Conservation (phyloP, 257 asterid species). For the Coffea canephora region DNA sequence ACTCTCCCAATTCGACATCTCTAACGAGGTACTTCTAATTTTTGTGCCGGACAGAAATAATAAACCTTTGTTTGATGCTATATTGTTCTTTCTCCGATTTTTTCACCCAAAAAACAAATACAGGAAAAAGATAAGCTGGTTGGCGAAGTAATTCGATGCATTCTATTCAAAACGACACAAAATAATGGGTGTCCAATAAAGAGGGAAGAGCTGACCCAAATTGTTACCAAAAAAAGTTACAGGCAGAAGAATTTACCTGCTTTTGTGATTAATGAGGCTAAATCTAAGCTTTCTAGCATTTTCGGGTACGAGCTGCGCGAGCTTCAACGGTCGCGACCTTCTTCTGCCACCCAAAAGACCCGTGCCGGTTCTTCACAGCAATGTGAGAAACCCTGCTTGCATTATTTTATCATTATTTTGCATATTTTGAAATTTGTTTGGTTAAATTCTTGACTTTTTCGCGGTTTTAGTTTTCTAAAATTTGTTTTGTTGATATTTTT, state of each 20-base stretch:
- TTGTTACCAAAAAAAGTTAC: conserved; percentile 66
- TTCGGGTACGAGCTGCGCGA: conserved; percentile 90
- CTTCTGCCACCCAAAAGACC: conserved; percentile 20
- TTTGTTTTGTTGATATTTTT: not conserved
- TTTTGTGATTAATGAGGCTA: conserved; percentile 74
- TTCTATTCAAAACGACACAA: conserved; percentile 72
- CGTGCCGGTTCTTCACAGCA: conserved; percentile 24
- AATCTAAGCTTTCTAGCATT: conserved; percentile 54
- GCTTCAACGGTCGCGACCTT: conserved; percentile 65
- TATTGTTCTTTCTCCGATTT: too few relatives aligned
- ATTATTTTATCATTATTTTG: too few relatives aligned
- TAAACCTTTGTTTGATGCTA: too few relatives aligned
- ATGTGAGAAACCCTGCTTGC: conserved; percentile 14
- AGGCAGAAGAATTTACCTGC: conserved; percentile 69
- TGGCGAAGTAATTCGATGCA: conserved; percentile 74
- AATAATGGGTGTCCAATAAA: conserved; percentile 79
- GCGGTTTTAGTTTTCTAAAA: too few relatives aligned
- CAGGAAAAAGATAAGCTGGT: conserved; percentile 91
- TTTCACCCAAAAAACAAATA: not conserved
- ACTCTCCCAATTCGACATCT: conserved; percentile 68
- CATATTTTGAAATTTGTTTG: too few relatives aligned
- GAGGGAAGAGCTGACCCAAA: conserved; percentile 78
- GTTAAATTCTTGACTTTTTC: too few relatives aligned
- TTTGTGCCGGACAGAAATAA: too few relatives aligned
- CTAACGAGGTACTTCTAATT: conserved; percentile 46